Evolutionary conservation across 805 yeast genomes (phyloP), one percentile per base, ranked within the genome.

Genomic region (Suhomyces pyralidae): DNA sequence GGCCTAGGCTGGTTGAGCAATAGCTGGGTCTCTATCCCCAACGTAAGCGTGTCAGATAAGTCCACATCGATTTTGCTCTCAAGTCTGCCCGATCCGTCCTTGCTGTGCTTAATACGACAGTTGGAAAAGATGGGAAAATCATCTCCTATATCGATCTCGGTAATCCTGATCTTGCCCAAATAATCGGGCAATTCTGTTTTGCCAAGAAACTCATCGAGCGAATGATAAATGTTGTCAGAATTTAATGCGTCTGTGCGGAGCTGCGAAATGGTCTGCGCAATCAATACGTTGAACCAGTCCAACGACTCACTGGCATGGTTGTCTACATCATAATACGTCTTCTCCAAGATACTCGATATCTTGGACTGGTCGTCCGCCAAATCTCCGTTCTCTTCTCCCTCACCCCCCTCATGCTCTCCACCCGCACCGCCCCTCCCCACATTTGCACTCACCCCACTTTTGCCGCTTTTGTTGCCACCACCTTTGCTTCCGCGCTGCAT

Each of bases 81-180:
- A 44, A 82, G 63, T 43, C 85, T 70, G 15, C 84, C 74, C 19
- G 81, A 76, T 1, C 74, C 74, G 52, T 79, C 82, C 20, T 80
- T 79, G 51, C 81, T 79, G 55, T 83, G 84, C 56, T 78, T 78
- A 38, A 94, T 88, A 48, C 96, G 79, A 69, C 99, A 94, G 64
- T 94, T 94, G 52, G 96, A 88, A 65, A 94, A 89, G 49, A 94
- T 89, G 3, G 99, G 99, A 65, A 86, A 94, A 68, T 92, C 97
- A 65, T 90, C 89, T 32, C 99, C 99, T 52, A 94, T 85, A 61
- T 91, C 93, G 24, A 94, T 83, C 62, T 93, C 97, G 1, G 92
- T 88, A 46, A 94, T 82, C 55, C 80, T 81, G 40, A 94, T 84
- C 22, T 81, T 79, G 64, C 86, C 97, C 47, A 94, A 67, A 66